phyloP scores from a whole-genome alignment of 2,329 filamentous ascomycete genomes.

The Endocalyx cinctus region DNA sequence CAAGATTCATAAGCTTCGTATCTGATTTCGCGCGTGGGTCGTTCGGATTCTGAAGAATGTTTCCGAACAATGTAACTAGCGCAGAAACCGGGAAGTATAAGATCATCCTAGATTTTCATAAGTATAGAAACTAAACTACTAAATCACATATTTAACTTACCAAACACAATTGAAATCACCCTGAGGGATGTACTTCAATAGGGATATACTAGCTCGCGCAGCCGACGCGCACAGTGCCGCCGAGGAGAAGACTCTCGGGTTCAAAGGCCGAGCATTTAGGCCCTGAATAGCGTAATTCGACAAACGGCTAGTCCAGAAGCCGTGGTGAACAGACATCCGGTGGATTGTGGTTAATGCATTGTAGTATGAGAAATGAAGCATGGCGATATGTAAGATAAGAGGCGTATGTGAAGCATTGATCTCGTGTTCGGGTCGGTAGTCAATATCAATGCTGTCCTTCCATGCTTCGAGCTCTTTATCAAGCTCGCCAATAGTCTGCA shows the following conservation, averaged over 20 bases:
- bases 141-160: conserved; percentile 46
- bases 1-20: conserved; percentile 83
- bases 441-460: conserved; percentile 93
- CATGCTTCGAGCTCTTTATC: conserved; percentile 87
- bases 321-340: conserved; percentile 96
- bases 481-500: conserved; percentile 93
- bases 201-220: conserved; percentile 84
- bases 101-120: conserved; percentile 62
- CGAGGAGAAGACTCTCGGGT: conserved; percentile 90
- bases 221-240: conserved; percentile 90
- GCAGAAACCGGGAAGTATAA: conserved; percentile 96
- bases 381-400: conserved; percentile 88
- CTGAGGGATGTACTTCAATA: conserved; percentile 94
- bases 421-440: conserved; percentile 95
- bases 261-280: conserved; percentile 82
- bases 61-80: conserved; percentile 90
- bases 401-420: conserved; percentile 91
- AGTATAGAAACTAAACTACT: conserved; percentile 17
- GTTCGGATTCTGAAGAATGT: conserved; percentile 91
- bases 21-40: conserved; percentile 86
- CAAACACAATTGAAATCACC: conserved; percentile 94
- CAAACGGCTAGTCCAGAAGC: conserved; percentile 93
- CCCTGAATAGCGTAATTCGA: conserved; percentile 96
- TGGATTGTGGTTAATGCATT: conserved; percentile 97
- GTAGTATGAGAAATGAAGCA: conserved; percentile 95